Conservation (phyloP, 2,329 filamentous ascomycete species). For the Chalaropsis ovoidea region DNA sequence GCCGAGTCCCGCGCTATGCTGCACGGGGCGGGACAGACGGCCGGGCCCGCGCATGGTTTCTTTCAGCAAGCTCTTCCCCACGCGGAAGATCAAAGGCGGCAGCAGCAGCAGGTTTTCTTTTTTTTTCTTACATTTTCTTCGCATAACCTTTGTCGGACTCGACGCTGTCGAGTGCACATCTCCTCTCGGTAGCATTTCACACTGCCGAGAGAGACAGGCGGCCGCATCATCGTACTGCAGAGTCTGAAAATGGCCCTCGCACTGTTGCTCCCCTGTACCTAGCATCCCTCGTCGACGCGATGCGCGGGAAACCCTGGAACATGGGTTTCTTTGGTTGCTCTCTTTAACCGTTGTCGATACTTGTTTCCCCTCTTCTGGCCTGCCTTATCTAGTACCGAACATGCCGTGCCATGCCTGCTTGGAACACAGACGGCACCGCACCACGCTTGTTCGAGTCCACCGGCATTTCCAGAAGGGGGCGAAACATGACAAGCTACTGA, state of each 20-base stretch:
- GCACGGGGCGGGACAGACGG: background rate
- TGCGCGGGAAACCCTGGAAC: constrained; percentile 8
- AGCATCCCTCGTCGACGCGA: background rate
- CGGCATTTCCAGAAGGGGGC: background rate
- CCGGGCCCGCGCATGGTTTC: constrained; percentile 20
- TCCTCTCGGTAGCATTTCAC: background rate
- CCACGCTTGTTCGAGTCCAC: background rate
- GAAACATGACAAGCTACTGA: constrained; percentile 10
- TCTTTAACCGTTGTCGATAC: constrained; percentile 9
- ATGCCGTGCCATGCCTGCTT: background rate
- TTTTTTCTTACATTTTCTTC: constrained; percentile 17
- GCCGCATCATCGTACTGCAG: background rate
- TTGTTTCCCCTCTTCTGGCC: background rate
- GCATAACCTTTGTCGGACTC: background rate
- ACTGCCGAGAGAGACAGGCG: background rate
- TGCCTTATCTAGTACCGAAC: background rate
- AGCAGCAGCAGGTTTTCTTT: constrained; percentile 42
- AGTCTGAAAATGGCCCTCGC: background rate
- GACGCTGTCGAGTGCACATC: background rate
- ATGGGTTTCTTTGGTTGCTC: background rate
- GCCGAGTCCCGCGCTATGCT: background rate
- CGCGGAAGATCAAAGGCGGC: constrained; percentile 49
- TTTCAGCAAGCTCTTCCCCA: constrained; percentile 29
- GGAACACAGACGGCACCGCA: background rate
- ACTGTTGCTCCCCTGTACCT: background rate